Evolutionary conservation across 805 yeast genomes (phyloP).

Genomic region (Sugiyamaella lignohabitans): DNA sequence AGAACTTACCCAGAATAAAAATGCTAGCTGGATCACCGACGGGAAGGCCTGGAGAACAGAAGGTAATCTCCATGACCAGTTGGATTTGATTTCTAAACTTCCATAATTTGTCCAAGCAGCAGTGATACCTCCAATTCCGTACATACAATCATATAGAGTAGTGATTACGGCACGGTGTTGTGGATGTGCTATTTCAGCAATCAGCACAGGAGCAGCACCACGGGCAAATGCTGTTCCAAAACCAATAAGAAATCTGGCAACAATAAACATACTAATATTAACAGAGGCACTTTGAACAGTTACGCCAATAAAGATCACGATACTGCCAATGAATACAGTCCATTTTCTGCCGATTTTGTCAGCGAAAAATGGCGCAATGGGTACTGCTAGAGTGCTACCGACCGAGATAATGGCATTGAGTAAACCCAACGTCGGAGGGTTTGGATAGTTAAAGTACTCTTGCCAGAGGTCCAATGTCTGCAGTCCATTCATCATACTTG

Average conservation of each 20-base stretch:
- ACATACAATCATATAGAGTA: conserved; percentile 61
- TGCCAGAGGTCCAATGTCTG: conserved; percentile 21
- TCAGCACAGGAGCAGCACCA: conserved; percentile 72
- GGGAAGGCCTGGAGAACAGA: conserved; percentile 62
- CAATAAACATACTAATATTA: conserved; percentile 55
- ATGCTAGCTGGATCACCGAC: conserved; percentile 46
- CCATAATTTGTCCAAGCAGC: conserved; percentile 76
- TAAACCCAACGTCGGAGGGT: conserved; percentile 8
- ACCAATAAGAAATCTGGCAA: conserved; percentile 66
- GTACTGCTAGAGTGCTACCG: conserved; percentile 68
- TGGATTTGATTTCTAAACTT: conserved; percentile 38
- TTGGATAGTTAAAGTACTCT: conserved; percentile 7
- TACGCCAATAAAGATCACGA: conserved; percentile 53
- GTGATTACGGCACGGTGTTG: conserved; percentile 53
- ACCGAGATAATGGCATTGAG: conserved; percentile 25
- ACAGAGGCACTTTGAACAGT: conserved; percentile 37
- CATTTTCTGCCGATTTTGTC: conserved; percentile 60
- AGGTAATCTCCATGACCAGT: conserved; percentile 67
- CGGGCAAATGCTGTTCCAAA: conserved; percentile 68
- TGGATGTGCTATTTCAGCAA: conserved; percentile 63
- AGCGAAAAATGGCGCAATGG: conserved; percentile 53
- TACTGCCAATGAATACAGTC: conserved; percentile 44
- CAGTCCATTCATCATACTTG: conserved; percentile 18
- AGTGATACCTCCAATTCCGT: conserved; percentile 63
- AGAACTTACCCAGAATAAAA: conserved; percentile 46